These are phyloP conservation scores for Thraustotheca clavata DNA, from an alignment of 352 stramenopile genomes.

Conservation along the genomic window DNA sequence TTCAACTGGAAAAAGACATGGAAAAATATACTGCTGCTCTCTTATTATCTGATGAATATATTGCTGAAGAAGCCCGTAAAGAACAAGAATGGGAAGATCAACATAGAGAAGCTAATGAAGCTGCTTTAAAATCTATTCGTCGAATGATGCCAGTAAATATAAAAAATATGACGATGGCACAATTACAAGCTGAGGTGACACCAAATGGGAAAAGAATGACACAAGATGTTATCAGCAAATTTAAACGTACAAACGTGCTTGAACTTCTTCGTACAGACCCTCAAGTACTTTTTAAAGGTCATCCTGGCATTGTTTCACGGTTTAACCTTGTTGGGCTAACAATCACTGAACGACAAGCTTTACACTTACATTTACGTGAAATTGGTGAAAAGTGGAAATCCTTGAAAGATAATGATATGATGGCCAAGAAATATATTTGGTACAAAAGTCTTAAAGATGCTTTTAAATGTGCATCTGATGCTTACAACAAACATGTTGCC, in stretches of 20 bases:
- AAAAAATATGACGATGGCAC: slow-evolving; percentile 84
- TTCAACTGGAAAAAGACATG: slow-evolving; percentile 89
- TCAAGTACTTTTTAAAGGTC: slow-evolving; percentile 78
- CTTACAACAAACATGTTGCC: slow-evolving; percentile 84
- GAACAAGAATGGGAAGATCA: slow-evolving; percentile 89
- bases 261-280: slow-evolving; percentile 84
- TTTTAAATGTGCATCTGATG: slow-evolving; percentile 71
- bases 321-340: slow-evolving; percentile 86
- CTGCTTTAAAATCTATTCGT: slow-evolving; percentile 82
- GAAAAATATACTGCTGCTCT: slow-evolving; percentile 90
- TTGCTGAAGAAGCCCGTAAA: slow-evolving; percentile 80
- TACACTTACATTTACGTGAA: slow-evolving; percentile 82
- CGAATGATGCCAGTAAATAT: slow-evolving; percentile 90
- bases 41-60: slow-evolving; percentile 89
- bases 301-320: slow-evolving; percentile 85
- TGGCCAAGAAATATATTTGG: slow-evolving; percentile 87
- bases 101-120: slow-evolving; percentile 77
- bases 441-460: slow-evolving; percentile 85
- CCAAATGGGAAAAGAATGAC: slow-evolving; percentile 73
- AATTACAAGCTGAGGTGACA: slow-evolving; percentile 53
- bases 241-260: slow-evolving; percentile 89
- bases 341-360: slow-evolving; percentile 80
- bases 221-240: slow-evolving; percentile 80
- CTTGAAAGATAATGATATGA: slow-evolving; percentile 87
- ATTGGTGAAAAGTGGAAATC: slow-evolving; percentile 82